Percentiles rank a stretch among this genome's conserved stretches.
These are phyloP conservation scores for Monilinia vaccinii-corymbosi DNA, from an alignment of 2,329 filamentous ascomycete species.

Conservation along the genomic window DNA sequence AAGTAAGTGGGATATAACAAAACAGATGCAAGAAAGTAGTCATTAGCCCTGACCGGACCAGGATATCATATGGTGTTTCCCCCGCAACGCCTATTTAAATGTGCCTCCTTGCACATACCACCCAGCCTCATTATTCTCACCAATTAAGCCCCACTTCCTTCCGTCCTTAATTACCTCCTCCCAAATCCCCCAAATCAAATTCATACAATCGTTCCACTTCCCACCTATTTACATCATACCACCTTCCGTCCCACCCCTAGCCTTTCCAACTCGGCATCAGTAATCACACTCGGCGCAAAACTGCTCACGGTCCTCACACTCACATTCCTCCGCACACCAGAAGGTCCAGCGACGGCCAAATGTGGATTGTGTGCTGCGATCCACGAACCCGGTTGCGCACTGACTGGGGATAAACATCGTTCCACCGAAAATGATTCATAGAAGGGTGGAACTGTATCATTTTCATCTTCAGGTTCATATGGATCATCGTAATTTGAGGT, in stretches of 20 bases:
- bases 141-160: constrained; percentile 17
- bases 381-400: neutral
- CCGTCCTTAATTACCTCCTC: neutral
- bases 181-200: neutral
- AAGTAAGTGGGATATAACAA: neutral
- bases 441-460: neutral
- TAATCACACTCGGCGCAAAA: constrained; percentile 17
- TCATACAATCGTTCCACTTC: neutral
- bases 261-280: constrained; percentile 21
- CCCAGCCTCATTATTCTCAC: constrained; percentile 28
- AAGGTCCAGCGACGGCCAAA: neutral
- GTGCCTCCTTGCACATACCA: constrained; percentile 26
- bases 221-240: too few relatives aligned
- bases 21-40: neutral
- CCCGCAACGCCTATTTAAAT: constrained; percentile 35
- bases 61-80: constrained; percentile 30
- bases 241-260: constrained; percentile 16
- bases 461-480: neutral
- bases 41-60: constrained; percentile 15
- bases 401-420: neutral
- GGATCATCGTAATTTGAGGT: neutral
- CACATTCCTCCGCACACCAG: constrained; percentile 11
- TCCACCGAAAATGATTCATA: neutral
- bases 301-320: constrained; percentile 19
- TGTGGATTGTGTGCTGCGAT: neutral